Base-by-base conservation (phyloP, 1,284 basidiomycete genomes). In the Ganoderma lingzhi region DNA sequence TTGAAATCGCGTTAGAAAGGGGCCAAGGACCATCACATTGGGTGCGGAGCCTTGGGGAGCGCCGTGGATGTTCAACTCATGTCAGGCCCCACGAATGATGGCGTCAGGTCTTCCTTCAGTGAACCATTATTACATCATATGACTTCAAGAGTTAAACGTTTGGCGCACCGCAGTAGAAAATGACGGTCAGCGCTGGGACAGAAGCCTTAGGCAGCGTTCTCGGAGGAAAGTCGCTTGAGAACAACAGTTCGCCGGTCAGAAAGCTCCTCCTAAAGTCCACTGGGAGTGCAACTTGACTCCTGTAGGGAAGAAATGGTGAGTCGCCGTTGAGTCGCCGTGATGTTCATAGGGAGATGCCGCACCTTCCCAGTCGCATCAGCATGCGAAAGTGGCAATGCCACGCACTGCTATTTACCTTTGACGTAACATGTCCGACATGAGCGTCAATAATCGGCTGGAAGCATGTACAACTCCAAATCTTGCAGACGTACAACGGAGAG, bases 1-100 rank as follows among this genome's bases (percentile, higher is more conserved):
- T 12, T 78, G 76, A 35, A 76, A 72, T 0, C 83, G 84, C 28
- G 85, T 74, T 28, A 30, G 30, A 2, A 19, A 39, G 15, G 69
- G 61, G 35, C 70, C 58, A 23, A 67, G 37, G n/a, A 58, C 19
- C 66, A 68, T 68, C n/a, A 28, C 23, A 28, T 51, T 23, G 48
- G 48, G 23, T 48, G 45, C 45, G 19, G 44, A 60, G 35, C n/a
- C 45, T n/a, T n/a, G n/a, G n/a, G 45, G 17, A 32, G 30, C 28
- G 14, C 28, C 9, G 6, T 15, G 3, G 23, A 14, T 19, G 12
- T 35, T 35, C 2, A 19, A 6, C 8, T 3, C 19, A 28, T 9
- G 44, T 30, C 10, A 35, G 32, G n/a, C 14, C 19, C 8, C 30
- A 28, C 28, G 12, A 28, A 51, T 51, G 48, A 51, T 28, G 23